Evolutionary conservation across 495 filamentous ascomycete species (phyloP).

Genomic region (Annulohypoxylon stygium): DNA sequence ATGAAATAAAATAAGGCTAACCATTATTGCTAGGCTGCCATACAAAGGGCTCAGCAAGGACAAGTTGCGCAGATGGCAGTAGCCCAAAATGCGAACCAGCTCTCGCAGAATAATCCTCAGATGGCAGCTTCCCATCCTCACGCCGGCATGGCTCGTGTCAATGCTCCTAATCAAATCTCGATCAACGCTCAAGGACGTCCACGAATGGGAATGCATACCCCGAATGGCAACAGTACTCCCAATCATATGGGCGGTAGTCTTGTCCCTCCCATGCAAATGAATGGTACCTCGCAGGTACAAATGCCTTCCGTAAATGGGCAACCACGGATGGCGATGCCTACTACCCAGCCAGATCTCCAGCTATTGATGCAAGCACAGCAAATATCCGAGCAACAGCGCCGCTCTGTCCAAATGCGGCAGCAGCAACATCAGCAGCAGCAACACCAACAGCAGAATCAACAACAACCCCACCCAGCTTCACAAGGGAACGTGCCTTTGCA

Average conservation of each 20-base stretch:
- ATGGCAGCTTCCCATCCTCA: constrained; percentile 57
- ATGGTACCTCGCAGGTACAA: constrained; percentile 80
- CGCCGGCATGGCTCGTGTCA: constrained; percentile 54
- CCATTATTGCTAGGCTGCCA: constrained; percentile 47
- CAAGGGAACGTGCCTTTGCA: constrained; percentile 53
- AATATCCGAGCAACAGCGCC: constrained; percentile 74
- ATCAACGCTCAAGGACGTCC: constrained; percentile 54
- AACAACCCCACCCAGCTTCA: constrained; percentile 55
- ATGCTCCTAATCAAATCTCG: constrained; percentile 54
- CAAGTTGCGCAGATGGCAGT: constrained; percentile 58
- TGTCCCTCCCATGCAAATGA: constrained; percentile 72
- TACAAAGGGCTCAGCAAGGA: constrained; percentile 56
- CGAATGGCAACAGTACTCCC: constrained; percentile 57
- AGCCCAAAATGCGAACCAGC: constrained; percentile 52
- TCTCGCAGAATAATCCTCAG: constrained; percentile 54
- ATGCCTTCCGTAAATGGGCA: constrained; percentile 71
- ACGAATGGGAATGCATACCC: constrained; percentile 58
- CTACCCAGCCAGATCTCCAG: constrained; percentile 69
- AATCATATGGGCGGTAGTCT: constrained; percentile 61
- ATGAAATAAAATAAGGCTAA: constrained; percentile 37
- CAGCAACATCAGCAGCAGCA: constrained; percentile 55
- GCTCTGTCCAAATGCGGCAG: constrained; percentile 64
- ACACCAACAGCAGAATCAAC: constrained; percentile 53
- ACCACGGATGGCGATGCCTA: constrained; percentile 73
- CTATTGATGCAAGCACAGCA: constrained; percentile 69